Percentiles rank a stretch among this genome's conserved stretches.
Conservation (phyloP, 768 basidiomycete genomes). For the Chiua virens region DNA sequence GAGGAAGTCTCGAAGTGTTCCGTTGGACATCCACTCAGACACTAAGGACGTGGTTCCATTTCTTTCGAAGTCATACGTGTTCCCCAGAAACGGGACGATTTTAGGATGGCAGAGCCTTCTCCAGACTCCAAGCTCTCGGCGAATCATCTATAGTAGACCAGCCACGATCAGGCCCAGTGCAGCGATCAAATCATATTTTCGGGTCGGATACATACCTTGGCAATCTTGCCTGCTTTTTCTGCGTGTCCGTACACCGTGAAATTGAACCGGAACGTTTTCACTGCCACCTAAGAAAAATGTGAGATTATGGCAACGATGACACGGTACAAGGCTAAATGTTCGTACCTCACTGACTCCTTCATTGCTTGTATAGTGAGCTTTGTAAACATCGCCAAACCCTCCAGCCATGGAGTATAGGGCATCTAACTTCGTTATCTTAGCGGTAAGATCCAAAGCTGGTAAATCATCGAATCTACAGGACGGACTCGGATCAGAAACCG, state of each 20-base stretch:
- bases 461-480: no score
- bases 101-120: conserved; percentile 20
- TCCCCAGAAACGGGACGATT: conserved; percentile 24
- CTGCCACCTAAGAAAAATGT: conserved; percentile 5
- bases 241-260: conserved; percentile 5
- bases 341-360: conserved; percentile 1
- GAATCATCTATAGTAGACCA: conserved; percentile 10
- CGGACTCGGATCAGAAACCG: no score
- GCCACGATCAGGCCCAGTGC: background rate
- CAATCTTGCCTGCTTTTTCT: background rate
- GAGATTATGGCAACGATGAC: background rate
- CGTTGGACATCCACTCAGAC: conserved; percentile 29
- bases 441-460: conserved; percentile 1
- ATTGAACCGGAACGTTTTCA: conserved; percentile 12
- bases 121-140: conserved; percentile 27
- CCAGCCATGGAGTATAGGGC: conserved; percentile 1
- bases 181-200: background rate
- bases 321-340: background rate
- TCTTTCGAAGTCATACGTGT: conserved; percentile 21
- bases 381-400: conserved; percentile 8
- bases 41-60: conserved; percentile 22
- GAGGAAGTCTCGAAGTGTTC: conserved; percentile 22
- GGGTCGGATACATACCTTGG: background rate
- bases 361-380: background rate
- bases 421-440: background rate